Percentiles rank a stretch among this genome's conserved stretches.
Evolutionary conservation across 148 eudicot genomes (phyloP).

Genomic region (Rhododendron henanense): DNA sequence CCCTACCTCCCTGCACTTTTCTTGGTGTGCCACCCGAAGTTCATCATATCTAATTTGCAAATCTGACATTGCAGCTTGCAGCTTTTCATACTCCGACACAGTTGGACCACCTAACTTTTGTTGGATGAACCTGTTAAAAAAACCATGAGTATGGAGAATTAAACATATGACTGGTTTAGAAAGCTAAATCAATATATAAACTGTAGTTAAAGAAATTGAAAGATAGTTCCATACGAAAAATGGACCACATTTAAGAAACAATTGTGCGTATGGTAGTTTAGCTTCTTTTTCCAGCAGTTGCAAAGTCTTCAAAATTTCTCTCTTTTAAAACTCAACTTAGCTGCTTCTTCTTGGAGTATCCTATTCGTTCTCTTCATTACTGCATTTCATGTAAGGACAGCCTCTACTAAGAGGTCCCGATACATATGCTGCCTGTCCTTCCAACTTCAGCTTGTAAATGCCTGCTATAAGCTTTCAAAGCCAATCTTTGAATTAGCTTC

Average conservation of each 20-base stretch:
- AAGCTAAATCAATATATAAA: neutral
- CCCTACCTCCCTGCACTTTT: slow-evolving; percentile 69
- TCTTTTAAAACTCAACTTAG: neutral
- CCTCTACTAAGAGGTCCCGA: neutral
- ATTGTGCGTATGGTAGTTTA: neutral
- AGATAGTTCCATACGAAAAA: neutral
- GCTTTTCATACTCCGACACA: slow-evolving; percentile 66
- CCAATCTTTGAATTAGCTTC: neutral
- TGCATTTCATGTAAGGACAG: neutral
- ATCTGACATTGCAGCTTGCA: slow-evolving; percentile 68
- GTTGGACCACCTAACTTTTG: slow-evolving; percentile 90
- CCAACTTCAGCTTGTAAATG: neutral
- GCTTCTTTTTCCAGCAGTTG: neutral
- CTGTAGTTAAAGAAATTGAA: neutral
- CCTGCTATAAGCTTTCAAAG: neutral
- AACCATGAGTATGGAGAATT: neutral
- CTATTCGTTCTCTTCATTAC: neutral
- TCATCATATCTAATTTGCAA: slow-evolving; percentile 59
- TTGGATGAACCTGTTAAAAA: slow-evolving; percentile 63
- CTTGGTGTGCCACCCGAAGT: slow-evolving; percentile 59
- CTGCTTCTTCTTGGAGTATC: neutral
- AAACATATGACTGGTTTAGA: neutral
- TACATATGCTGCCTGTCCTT: neutral
- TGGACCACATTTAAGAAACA: neutral
- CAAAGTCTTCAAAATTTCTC: neutral